Percentiles rank a stretch among this genome's conserved stretches.
Evolutionary conservation across 139 green algal species (phyloP).

Genomic region (Micractinium sp.): DNA sequence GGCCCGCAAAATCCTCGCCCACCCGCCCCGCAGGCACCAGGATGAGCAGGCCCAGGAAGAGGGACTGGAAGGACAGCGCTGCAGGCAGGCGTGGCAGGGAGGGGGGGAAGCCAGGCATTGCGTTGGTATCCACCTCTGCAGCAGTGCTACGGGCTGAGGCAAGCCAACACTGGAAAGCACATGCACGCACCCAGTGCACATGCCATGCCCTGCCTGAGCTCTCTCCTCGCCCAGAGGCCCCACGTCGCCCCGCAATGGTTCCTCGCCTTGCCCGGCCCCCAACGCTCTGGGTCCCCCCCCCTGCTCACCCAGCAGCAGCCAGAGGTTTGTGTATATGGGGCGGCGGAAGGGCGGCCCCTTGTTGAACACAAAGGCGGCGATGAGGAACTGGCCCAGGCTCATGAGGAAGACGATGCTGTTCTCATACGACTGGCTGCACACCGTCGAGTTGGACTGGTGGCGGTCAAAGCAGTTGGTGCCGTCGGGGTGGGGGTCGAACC

Average conservation of each 20-base stretch:
- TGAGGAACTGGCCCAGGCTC: slow-evolving; percentile 47
- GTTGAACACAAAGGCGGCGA: slow-evolving; percentile 50
- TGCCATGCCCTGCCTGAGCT: no score
- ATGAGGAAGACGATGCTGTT: slow-evolving; percentile 46
- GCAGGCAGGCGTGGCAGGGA: neutral
- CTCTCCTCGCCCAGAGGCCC: no score
- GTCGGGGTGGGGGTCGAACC: slow-evolving; percentile 36
- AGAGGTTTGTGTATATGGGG: slow-evolving; percentile 44
- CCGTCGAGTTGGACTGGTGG: slow-evolving; percentile 19
- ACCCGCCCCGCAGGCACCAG: slow-evolving; percentile 9
- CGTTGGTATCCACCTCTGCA: no score
- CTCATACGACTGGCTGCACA: slow-evolving; percentile 37
- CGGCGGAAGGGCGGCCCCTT: slow-evolving; percentile 43
- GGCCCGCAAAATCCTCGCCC: slow-evolving; percentile 7
- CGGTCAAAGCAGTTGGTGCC: slow-evolving; percentile 44
- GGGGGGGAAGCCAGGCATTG: neutral
- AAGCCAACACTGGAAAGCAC: neutral
- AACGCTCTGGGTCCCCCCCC: no score
- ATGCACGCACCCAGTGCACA: neutral
- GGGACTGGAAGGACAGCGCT: slow-evolving; percentile 22
- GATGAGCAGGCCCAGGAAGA: slow-evolving; percentile 14
- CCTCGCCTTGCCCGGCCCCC: neutral
- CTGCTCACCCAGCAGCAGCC: slow-evolving; percentile 40
- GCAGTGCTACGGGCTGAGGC: neutral
- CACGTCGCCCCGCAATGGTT: neutral